Conservation (phyloP, 208 protist genomes). For the Naegleria gruberi region DNA sequence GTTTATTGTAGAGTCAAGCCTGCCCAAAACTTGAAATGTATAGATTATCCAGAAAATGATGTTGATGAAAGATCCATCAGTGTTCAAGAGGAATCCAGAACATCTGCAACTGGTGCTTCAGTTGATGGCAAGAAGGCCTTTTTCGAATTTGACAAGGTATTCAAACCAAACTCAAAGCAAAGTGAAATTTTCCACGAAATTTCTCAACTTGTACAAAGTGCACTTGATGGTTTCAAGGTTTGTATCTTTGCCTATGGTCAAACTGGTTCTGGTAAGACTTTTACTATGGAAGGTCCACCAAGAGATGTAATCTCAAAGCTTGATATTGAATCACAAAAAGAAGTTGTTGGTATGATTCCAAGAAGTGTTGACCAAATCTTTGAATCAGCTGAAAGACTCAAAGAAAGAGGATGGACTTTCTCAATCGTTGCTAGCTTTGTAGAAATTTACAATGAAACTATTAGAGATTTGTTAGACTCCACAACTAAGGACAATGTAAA, state of each 20-base stretch:
- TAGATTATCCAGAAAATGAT: not conserved
- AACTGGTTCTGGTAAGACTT: constrained; percentile 36
- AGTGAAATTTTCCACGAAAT: constrained; percentile 33
- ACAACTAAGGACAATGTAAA: not conserved
- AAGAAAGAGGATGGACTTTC: constrained; percentile 40
- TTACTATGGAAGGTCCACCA: constrained; percentile 38
- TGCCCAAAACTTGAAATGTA: not conserved
- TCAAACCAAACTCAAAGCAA: constrained; percentile 18
- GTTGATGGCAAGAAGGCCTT: not conserved
- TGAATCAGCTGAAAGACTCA: constrained; percentile 19
- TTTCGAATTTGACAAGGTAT: constrained; percentile 31
- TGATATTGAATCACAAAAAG: constrained; percentile 26
- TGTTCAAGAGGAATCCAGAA: not conserved
- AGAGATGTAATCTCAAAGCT: not conserved
- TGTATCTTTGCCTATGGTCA: constrained; percentile 44
- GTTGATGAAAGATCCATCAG: not conserved
- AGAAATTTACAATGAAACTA: constrained; percentile 34
- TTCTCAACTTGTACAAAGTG: constrained; percentile 35
- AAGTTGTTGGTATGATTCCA: constrained; percentile 41
- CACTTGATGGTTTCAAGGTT: constrained; percentile 39
- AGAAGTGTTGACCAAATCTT: constrained; percentile 40
- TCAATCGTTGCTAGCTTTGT: constrained; percentile 23
- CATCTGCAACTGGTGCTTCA: not conserved
- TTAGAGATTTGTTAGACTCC: constrained; percentile 11
- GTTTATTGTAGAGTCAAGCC: constrained; percentile 41